Base-by-base conservation (phyloP, 2,329 filamentous ascomycete species). In the Fusarium haematococcum region DNA sequence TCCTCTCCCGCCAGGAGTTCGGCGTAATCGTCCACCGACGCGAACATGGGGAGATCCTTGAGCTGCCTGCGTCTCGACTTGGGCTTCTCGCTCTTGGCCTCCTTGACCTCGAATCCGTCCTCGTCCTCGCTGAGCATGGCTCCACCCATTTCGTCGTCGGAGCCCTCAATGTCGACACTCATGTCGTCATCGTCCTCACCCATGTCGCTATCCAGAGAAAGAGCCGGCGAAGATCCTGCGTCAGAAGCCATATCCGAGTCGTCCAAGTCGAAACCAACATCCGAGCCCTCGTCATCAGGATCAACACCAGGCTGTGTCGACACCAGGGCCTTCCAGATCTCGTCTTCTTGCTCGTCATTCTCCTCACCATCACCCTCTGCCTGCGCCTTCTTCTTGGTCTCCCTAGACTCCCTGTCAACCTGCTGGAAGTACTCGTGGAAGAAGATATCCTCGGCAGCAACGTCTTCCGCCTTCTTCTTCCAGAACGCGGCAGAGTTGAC, bases 381-480 rank as follows among this genome's bases (percentile, higher is more conserved):
- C 30, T 87, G 86, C 60, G 85, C 84, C 81, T 90, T 88, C 84
- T 89, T 89, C 77, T 88, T 88, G 13, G 86, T 45, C 61, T 80
- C 84, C 80, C 92, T 89, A 66, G 82, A 81, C 60, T 88, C 85
- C 83, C 91, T 95, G 72, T 91, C 91, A 65, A 94, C 84, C 71
- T 92, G 90, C 69, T 91, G 92, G 84, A 99, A 99, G 89, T 99
- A 99, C 75, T 95, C 92, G 83, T 99, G 97, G 90, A 99, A 99
- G 90, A 99, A 99, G 43, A 95, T 94, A 81, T 99, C 97, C 75
- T 99, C 95, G 1, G 92, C 94, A 4, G 93, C 92, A 52, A 99
- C 93, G 63, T 98, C 92, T 73, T 95, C 92, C n/a, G 90, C 88
- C 85, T 95, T 95, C 89, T 94, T 95, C 79, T 92, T 92, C 94